Conservation (phyloP, 1,284 basidiomycete genomes). For the Cutaneotrichosporon spelunceum region DNA sequence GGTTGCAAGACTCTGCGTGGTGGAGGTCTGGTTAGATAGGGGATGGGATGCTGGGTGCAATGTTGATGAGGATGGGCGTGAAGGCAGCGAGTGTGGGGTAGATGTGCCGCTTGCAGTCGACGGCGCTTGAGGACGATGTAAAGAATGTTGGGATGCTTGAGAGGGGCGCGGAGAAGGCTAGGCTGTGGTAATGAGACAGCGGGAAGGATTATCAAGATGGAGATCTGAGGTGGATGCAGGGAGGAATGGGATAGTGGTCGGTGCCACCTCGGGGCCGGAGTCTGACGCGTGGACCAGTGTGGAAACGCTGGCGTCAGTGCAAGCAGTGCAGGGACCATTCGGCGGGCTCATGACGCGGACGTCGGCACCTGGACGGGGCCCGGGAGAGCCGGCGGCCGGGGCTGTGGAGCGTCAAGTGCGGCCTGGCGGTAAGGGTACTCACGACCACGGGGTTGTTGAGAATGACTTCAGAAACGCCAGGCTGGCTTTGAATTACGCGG, state of each 20-base stretch:
- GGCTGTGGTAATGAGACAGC: background rate
- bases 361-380: background rate
- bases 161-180: background rate
- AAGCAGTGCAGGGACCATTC: background rate
- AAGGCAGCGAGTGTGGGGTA: background rate
- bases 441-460: constrained; percentile 1
- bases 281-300: background rate
- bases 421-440: background rate
- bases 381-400: background rate
- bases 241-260: background rate
- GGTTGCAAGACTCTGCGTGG: background rate
- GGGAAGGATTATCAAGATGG: background rate
- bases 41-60: background rate
- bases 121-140: background rate
- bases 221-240: background rate
- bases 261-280: background rate
- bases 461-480: too few species aligned
- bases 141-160: background rate
- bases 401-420: background rate
- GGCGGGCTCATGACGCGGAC: background rate
- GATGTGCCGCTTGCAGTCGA: background rate
- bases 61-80: background rate
- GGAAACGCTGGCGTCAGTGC: background rate
- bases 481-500: too few species aligned
- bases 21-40: background rate